A percentile compares a stretch with the other conserved stretches of the same genome.
Conservation (phyloP, 176 grass and related monocot genomes). For the Juncus effusus region DNA sequence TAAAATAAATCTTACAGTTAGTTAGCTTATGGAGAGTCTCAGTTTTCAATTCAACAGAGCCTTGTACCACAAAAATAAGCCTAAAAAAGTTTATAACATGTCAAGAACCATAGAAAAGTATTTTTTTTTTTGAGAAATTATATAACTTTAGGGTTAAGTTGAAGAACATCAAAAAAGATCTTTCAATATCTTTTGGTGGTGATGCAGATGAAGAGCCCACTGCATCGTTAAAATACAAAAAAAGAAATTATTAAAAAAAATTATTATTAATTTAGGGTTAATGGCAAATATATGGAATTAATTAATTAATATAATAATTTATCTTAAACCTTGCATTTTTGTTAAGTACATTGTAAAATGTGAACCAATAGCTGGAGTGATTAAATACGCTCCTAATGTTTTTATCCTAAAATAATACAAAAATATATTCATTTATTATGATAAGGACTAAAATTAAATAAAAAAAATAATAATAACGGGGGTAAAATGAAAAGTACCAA, state of each 20-base stretch:
- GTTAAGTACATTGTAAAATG: constrained; percentile 90
- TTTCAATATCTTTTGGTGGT: constrained; percentile 86
- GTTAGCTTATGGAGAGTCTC: constrained; percentile 41
- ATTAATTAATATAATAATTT: too few relatives aligned
- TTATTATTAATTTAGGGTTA: background rate
- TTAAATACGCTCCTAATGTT: constrained; percentile 79
- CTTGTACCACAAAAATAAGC: constrained; percentile 86
- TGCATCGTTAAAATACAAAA: constrained; percentile 36
- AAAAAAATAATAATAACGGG: background rate
- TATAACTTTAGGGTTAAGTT: background rate
- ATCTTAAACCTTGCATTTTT: constrained; percentile 74
- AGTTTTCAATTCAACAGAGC: constrained; percentile 46
- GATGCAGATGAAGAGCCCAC: constrained; percentile 68
- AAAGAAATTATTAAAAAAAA: constrained; percentile 1
- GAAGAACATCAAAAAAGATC: constrained; percentile 5
- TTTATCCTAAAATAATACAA: constrained; percentile 54
- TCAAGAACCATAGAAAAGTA: background rate
- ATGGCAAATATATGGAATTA: background rate
- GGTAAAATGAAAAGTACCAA: constrained; percentile 44
- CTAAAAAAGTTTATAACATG: constrained; percentile 31
- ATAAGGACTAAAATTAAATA: constrained; percentile 17
- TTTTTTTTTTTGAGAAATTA: background rate
- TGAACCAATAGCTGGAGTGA: constrained; percentile 71
- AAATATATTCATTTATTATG: constrained; percentile 18
- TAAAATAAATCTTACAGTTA: constrained; percentile 44